phyloP scores from a whole-genome alignment of 2,329 filamentous ascomycete genomes.

The Hirsutella rhossiliensis region DNA sequence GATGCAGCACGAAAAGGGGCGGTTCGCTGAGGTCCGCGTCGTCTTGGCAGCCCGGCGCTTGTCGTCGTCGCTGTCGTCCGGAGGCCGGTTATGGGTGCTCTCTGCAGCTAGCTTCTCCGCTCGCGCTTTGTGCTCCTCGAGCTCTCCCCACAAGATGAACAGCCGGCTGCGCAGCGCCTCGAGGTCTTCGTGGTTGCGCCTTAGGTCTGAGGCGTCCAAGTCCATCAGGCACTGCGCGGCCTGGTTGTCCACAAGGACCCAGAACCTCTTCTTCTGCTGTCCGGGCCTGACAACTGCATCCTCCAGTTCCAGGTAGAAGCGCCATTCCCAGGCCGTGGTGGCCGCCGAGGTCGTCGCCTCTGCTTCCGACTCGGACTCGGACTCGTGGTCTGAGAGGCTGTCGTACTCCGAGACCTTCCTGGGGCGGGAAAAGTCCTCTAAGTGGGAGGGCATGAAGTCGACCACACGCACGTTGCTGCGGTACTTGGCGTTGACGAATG shows the following conservation, averaged over 20 bases:
- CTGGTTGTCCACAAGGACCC: conserved; percentile 54
- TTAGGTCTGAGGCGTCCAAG: conserved; percentile 43
- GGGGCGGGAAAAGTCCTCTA: conserved; percentile 58
- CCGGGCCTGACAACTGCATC: conserved; percentile 35
- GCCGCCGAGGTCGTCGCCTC: conserved; percentile 10
- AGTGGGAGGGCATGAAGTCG: conserved; percentile 59
- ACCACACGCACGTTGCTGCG: conserved; percentile 62
- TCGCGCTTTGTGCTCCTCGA: conserved; percentile 55
- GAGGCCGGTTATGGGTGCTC: conserved; percentile 14
- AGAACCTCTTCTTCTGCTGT: conserved; percentile 37
- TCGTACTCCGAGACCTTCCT: conserved; percentile 32
- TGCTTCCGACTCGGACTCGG: conserved; percentile 4
- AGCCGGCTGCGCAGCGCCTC: conserved; percentile 52
- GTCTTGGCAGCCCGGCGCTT: conserved; percentile 48
- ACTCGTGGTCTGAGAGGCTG: conserved; percentile 32
- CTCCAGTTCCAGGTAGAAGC: conserved; percentile 68
- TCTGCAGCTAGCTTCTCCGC: conserved; percentile 14
- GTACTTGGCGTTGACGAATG: conserved; percentile 66
- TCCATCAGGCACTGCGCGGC: conserved; percentile 35
- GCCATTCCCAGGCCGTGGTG: conserved; percentile 60
- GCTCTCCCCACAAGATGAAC: conserved; percentile 73
- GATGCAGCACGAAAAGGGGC: conserved; percentile 58
- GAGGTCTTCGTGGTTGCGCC: conserved; percentile 35
- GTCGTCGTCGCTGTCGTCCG: conserved; percentile 25
- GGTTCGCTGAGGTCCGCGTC: conserved; percentile 24